Percentiles rank a stretch among this genome's conserved stretches.
Evolutionary conservation across 1,284 basidiomycete species (phyloP).

Genomic region (Cronartium quercuum): DNA sequence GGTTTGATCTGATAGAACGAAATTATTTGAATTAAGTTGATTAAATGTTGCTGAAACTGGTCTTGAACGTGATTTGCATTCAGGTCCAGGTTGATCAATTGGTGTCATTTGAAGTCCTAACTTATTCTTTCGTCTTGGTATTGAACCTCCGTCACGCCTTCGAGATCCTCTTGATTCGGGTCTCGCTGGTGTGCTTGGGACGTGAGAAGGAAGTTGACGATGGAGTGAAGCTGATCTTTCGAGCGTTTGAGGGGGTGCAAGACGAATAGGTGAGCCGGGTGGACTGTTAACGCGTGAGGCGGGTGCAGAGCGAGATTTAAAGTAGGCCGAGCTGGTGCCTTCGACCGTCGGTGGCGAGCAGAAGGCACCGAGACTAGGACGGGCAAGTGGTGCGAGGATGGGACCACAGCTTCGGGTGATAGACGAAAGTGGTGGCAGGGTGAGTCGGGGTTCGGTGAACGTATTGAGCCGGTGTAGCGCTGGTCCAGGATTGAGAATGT

Average conservation of each 20-base stretch:
- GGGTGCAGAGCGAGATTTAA: slow-evolving; percentile 21
- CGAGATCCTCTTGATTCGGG: neutral
- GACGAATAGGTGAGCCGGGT: slow-evolving; percentile 16
- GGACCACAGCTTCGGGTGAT: slow-evolving; percentile 8
- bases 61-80: no score
- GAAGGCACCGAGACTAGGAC: no score
- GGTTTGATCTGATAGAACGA: no score
- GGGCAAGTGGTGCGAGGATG: slow-evolving; percentile 24
- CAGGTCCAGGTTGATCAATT: slow-evolving; percentile 19
- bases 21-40: neutral
- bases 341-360: no score
- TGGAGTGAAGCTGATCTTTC: slow-evolving; percentile 5
- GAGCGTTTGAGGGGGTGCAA: slow-evolving; percentile 2
- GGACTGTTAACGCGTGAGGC: slow-evolving; percentile 33
- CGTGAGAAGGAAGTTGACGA: neutral
- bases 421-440: slow-evolving; percentile 27
- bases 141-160: neutral
- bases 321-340: no score
- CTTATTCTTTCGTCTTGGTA: slow-evolving; percentile 17
- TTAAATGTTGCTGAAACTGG: neutral
- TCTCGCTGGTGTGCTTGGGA: neutral
- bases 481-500: slow-evolving; percentile 17
- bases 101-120: slow-evolving; percentile 38
- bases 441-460: neutral
- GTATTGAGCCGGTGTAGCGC: neutral